Conservation (phyloP, 768 basidiomycete genomes). For the Trametes cubensis region DNA sequence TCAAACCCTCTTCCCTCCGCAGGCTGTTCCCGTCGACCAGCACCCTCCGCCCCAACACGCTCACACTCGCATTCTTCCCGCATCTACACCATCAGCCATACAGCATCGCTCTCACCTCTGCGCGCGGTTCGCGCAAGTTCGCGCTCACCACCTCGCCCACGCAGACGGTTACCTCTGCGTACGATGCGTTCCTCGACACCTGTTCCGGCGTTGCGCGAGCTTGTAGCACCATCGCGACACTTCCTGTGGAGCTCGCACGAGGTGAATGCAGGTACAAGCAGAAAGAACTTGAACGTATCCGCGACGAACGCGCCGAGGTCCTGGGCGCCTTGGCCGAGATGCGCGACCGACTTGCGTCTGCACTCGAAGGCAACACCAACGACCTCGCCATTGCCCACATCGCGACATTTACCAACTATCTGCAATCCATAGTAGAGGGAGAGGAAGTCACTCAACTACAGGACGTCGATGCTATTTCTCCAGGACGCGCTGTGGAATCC, state of each 20-base stretch:
- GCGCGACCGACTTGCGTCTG: slow-evolving; percentile 46
- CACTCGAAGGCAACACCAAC: slow-evolving; percentile 30
- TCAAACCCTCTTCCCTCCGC: slow-evolving; percentile 51
- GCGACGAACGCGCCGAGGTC: slow-evolving; percentile 67
- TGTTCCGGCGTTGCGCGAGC: slow-evolving; percentile 21
- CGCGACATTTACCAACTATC: slow-evolving; percentile 20
- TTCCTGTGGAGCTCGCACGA: slow-evolving; percentile 65
- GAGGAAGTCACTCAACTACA: slow-evolving; percentile 2
- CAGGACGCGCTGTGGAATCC: slow-evolving; percentile 10
- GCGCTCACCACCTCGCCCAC: slow-evolving; percentile 17
- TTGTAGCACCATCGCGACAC: slow-evolving; percentile 36
- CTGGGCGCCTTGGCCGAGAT: slow-evolving; percentile 65
- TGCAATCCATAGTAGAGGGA: slow-evolving; percentile 16
- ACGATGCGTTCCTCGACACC: slow-evolving; percentile 10
- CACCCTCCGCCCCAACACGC: slow-evolving; percentile 49
- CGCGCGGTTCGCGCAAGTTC: slow-evolving; percentile 11
- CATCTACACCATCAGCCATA: slow-evolving; percentile 48
- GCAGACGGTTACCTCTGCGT: slow-evolving; percentile 21
- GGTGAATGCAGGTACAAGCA: slow-evolving; percentile 71
- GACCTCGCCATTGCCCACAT: slow-evolving; percentile 23
- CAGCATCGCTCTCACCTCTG: slow-evolving; percentile 25
- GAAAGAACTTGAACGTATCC: slow-evolving; percentile 57
- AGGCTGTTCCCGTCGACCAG: slow-evolving; percentile 50
- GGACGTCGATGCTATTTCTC: not conserved
- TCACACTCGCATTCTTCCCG: slow-evolving; percentile 67